phyloP scores from a whole-genome alignment of 257 asterid genomes.

The Nicotiana benthamiana region DNA sequence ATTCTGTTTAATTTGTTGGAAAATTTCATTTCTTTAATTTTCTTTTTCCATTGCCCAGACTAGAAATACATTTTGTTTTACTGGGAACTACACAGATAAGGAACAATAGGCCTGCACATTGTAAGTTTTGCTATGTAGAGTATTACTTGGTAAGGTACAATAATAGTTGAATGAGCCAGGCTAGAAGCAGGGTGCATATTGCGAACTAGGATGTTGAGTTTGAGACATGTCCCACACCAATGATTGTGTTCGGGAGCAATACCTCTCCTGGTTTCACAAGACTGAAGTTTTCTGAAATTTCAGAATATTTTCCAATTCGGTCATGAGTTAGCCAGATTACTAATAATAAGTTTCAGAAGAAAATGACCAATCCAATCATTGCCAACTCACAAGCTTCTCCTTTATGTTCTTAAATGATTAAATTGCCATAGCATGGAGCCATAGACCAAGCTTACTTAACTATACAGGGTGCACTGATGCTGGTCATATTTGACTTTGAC shows the following conservation, averaged over 20 bases:
- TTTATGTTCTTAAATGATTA: neutral
- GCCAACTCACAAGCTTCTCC: no score
- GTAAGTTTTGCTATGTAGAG: neutral
- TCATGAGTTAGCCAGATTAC: no score
- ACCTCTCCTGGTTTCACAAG: neutral
- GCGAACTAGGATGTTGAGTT: neutral
- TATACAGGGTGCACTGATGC: neutral
- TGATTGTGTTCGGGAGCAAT: neutral
- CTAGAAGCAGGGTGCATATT: neutral
- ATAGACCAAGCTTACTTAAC: neutral
- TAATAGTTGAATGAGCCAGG: neutral
- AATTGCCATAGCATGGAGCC: neutral
- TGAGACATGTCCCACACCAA: no score
- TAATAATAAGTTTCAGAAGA: no score
- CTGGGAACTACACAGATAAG: neutral
- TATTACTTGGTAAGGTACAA: neutral
- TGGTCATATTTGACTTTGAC: neutral
- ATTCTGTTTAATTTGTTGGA: neutral
- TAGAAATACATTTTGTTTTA: neutral
- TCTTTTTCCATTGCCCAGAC: neutral
- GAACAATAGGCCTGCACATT: neutral
- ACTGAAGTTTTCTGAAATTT: neutral
- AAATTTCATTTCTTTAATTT: neutral
- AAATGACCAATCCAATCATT: neutral
- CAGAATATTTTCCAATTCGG: neutral